Base-by-base conservation (phyloP, 106 monocot genomes). In the Agapanthus africanus region DNA sequence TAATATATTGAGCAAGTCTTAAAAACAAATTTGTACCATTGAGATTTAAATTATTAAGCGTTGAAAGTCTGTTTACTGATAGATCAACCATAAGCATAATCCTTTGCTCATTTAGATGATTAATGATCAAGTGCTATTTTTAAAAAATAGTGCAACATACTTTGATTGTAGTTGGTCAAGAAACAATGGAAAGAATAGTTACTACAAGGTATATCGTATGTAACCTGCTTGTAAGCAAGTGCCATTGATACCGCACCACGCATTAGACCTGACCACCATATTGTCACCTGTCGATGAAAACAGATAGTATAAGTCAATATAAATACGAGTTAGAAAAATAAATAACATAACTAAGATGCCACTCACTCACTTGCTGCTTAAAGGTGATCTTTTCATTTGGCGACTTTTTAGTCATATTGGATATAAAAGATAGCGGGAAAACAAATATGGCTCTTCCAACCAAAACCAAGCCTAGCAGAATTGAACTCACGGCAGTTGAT, bases 261-360 rank as follows among this genome's bases (percentile, higher is more conserved):
- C 88, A 95, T 95, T 6, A 91, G 86, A 74, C 95, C 95, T 56
- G 95, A 85, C 95, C 95, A 95, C 95, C 95, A 95, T 78, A 95
- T 88, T 50, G 74, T 80, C 41, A 95, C 80, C 91, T 95, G 83
- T 62, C 28, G 33, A 65, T 60, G n/a, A n/a, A n/a, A n/a, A n/a
- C 56, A 74, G 10, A 57, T 57, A 30, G 56, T 30, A 18, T 30
- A 4, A 30, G 30, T 57, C 3, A 57, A 57, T 57, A 57, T 57
- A 1, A 9, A 50, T 21, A 2, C 22, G 50, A 50, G 7, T 30
- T 10, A 57, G 31, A 25, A 52, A 1, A 30, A 30, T 30, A 31
- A 11, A 49, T 19, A 16, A 49, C 16, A 49, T 49, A 57, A 27
- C 30, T 30, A 57, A 57, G 56, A 57, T 31, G 56, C 11, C 30